Percentiles rank a stretch among this genome's conserved stretches.
phyloP scores from a whole-genome alignment of 2,329 filamentous ascomycete species.

The Diaporthe nobilis region DNA sequence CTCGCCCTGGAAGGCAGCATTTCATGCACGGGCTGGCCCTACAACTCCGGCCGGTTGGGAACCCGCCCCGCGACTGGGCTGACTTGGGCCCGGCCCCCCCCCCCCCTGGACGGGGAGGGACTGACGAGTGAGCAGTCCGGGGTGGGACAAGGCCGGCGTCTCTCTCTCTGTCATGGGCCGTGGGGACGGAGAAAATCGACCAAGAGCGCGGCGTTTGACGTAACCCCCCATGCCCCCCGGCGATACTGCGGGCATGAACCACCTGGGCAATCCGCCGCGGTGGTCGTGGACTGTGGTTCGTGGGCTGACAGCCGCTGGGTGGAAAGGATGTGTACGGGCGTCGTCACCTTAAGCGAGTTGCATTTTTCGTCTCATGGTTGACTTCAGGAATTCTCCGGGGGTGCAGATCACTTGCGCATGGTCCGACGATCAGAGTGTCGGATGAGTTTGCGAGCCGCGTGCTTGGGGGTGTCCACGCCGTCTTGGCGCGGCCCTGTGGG shows the following conservation, averaged over 20 bases:
- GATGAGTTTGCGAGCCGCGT: constrained; percentile 32
- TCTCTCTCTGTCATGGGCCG: neutral
- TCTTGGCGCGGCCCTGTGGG: constrained; percentile 25
- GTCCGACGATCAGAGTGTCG: constrained; percentile 34
- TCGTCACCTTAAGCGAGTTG: constrained; percentile 24
- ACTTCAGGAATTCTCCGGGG: constrained; percentile 26
- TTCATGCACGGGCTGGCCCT: constrained; percentile 17
- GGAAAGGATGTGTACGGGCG: neutral
- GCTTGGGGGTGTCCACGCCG: neutral
- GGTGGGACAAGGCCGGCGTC: no score
- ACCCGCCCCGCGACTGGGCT: neutral
- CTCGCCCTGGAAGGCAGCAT: neutral
- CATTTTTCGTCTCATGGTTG: constrained; percentile 23
- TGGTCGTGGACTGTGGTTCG: neutral
- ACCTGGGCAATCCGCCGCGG: neutral
- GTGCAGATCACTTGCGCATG: constrained; percentile 18
- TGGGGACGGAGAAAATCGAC: constrained; percentile 11
- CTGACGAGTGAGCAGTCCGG: neutral
- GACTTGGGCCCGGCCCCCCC: neutral
- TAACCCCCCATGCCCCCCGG: neutral
- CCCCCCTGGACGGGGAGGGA: neutral
- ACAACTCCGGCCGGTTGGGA: constrained; percentile 9
- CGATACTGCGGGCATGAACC: neutral
- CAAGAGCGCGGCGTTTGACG: neutral
- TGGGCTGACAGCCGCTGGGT: neutral